Conservation (phyloP, 2,329 filamentous ascomycete species). For the Curvularia verruculosa region DNA sequence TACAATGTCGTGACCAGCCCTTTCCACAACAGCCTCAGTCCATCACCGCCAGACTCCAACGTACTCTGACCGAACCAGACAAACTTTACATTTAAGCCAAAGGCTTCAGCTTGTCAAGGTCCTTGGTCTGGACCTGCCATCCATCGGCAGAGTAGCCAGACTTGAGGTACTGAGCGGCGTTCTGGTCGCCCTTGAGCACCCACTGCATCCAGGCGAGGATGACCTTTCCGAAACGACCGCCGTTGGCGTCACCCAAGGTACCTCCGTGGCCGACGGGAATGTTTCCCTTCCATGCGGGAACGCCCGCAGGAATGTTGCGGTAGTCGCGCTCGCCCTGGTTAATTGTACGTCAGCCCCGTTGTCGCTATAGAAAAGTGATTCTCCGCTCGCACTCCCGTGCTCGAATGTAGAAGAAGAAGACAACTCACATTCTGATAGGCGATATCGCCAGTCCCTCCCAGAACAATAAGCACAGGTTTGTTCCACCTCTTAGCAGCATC, state of each 20-base stretch:
- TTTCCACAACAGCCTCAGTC: not conserved
- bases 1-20: not conserved
- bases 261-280: constrained; percentile 29
- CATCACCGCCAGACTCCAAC: not conserved
- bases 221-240: constrained; percentile 23
- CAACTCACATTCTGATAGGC: constrained; percentile 27
- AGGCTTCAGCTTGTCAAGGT: constrained; percentile 14
- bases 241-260: constrained; percentile 19
- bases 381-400: too few relatives aligned
- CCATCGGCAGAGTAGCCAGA: constrained; percentile 15
- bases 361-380: too few relatives aligned
- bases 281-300: constrained; percentile 29
- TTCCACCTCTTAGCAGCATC: constrained; percentile 14
- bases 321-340: constrained; percentile 30
- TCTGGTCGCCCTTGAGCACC: constrained; percentile 19
- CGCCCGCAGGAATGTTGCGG: constrained; percentile 16
- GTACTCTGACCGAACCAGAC: not conserved
- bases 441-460: constrained; percentile 26
- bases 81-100: not conserved
- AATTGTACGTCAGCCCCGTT: not conserved
- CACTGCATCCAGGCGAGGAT: constrained; percentile 23
- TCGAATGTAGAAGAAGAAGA: too few relatives aligned
- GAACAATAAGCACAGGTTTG: constrained; percentile 25
- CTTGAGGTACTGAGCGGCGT: constrained; percentile 11
- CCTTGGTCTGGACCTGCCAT: constrained; percentile 14